Base-by-base conservation (phyloP, 225 moss, liverwort and hornwort species). In the Bryum argenteum region DNA sequence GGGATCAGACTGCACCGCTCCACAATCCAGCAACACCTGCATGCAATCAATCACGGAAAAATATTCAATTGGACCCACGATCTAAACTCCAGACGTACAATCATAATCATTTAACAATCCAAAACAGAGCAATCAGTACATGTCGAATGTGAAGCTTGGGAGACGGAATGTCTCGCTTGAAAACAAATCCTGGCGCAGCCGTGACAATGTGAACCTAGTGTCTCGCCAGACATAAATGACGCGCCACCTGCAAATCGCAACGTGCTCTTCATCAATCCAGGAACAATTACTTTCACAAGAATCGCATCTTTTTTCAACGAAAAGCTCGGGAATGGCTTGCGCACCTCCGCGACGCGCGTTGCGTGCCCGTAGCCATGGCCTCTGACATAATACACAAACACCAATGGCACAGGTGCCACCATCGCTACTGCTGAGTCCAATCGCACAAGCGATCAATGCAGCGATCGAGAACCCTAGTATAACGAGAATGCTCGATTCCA, bases 331-430 rank as follows among this genome's bases (percentile, higher is more conserved):
- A n/a, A n/a, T n/a, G n/a, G n/a, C n/a, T n/a, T n/a, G n/a, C n/a
- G n/a, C n/a, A n/a, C n/a, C n/a, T 96, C 96, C 44, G 89, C 88
- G 57, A 96, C 96, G 57, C 96, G 88, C 39, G 93, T 93, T 9
- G 96, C 93, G 66, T 93, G 96, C 20, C 96, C 96, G 13, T 91
- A 89, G 60, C 96, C 93, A 72, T 96, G 96, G 1, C 96, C 96
- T 1, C 93, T 91, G 37, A 96, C 93, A 47, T 96, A 96, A 64
- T 96, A 96, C 14, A 81, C 96, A 61, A 96, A 96, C 19, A 91
- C 91, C 62, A 86, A 63, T 12, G 75, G 65, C 10, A 22, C 52
- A 1, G 55, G 44, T 51, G 15, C 19, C 71, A 57, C 76, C 76
- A 80, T 80, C 18, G 58, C 67, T n/a, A n/a, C n/a, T n/a, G n/a